Conservation (phyloP, 352 stramenopile genomes). For the Peronospora tabacina region DNA sequence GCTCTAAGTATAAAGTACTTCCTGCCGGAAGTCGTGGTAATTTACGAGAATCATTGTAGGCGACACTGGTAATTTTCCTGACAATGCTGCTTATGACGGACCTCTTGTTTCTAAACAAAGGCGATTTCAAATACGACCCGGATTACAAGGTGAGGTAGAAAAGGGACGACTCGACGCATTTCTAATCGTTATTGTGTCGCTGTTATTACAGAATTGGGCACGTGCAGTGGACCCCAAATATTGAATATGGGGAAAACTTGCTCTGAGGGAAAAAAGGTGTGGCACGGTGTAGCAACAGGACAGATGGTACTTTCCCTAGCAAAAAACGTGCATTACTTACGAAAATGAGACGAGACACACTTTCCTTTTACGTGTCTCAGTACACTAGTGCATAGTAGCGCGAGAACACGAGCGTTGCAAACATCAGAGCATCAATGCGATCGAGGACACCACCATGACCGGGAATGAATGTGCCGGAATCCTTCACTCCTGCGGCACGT, state of each 20-base stretch:
- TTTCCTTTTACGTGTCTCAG: not conserved
- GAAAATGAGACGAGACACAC: conserved; percentile 1
- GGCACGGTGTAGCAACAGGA: not conserved
- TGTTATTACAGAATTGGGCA: conserved; percentile 52
- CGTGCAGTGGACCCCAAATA: conserved; percentile 73
- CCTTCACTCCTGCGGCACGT: conserved; percentile 90
- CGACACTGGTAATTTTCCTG: conserved; percentile 71
- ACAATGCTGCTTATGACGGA: conserved; percentile 63
- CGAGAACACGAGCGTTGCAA: conserved; percentile 62
- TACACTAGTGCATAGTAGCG: conserved; percentile 31
- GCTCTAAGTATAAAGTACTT: not conserved
- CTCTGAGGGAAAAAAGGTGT: not conserved
- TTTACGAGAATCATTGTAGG: conserved; percentile 26
- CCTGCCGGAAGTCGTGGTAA: not conserved
- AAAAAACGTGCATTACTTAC: conserved; percentile 7
- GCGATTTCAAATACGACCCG: conserved; percentile 76
- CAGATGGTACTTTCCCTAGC: no score
- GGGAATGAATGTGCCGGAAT: conserved; percentile 91
- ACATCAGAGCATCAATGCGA: conserved; percentile 93
- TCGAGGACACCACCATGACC: conserved; percentile 93
- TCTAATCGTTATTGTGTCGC: conserved; percentile 10
- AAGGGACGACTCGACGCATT: not conserved
- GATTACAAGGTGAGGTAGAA: conserved; percentile 65
- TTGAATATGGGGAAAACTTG: conserved; percentile 16
- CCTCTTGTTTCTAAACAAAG: conserved; percentile 60